phyloP scores from a whole-genome alignment of 805 yeast species.

The Barnettozyma populi region DNA sequence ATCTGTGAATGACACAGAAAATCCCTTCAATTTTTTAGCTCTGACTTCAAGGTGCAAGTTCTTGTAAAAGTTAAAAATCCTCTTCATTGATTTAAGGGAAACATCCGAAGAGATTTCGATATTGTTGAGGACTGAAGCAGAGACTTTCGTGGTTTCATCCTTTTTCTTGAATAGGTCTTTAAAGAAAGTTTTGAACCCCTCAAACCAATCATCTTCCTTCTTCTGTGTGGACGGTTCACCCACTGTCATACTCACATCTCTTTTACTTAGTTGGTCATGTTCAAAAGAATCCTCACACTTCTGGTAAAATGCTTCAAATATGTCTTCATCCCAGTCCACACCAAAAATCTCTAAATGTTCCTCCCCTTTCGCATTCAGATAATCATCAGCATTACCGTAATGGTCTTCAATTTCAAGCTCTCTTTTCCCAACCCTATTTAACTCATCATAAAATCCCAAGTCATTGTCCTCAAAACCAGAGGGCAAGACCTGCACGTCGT shows the following conservation, averaged over 20 bases:
- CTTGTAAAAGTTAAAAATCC: slow-evolving; percentile 42
- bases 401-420: slow-evolving; percentile 4
- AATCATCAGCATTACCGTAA: neutral
- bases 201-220: slow-evolving; percentile 21
- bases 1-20: slow-evolving; percentile 55
- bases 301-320: slow-evolving; percentile 22
- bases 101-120: slow-evolving; percentile 18
- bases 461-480: slow-evolving; percentile 17
- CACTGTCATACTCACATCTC: neutral
- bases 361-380: neutral
- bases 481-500: slow-evolving; percentile 25
- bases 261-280: neutral
- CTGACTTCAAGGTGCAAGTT: slow-evolving; percentile 49
- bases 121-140: slow-evolving; percentile 15
- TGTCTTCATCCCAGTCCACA: slow-evolving; percentile 2
- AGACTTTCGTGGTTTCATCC: slow-evolving; percentile 12
- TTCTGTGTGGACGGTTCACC: neutral
- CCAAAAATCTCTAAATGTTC: neutral
- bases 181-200: slow-evolving; percentile 19
- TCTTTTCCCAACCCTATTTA: slow-evolving; percentile 14
- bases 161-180: slow-evolving; percentile 25
- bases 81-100: slow-evolving; percentile 27
- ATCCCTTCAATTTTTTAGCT: slow-evolving; percentile 47
- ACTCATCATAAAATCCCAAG: slow-evolving; percentile 20
- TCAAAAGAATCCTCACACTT: slow-evolving; percentile 15